phyloP scores from a whole-genome alignment of 2,329 filamentous ascomycete species.

The Clonostachys chloroleuca region DNA sequence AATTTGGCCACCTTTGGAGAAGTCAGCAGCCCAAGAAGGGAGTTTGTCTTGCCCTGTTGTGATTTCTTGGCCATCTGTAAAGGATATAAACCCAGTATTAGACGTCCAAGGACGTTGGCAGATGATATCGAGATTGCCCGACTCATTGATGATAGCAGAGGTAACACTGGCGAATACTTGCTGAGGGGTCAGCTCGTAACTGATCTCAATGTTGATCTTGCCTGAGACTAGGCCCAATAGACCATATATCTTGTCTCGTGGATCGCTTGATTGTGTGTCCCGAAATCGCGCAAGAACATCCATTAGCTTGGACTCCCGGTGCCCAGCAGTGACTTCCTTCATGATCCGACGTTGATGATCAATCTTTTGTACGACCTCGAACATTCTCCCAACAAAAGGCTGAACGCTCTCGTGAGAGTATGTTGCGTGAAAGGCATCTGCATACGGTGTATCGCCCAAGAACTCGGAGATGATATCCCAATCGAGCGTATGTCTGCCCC shows the following conservation, averaged over 20 bases:
- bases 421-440: neutral
- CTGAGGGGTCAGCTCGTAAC: neutral
- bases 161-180: neutral
- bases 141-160: neutral
- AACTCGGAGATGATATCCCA: slow-evolving; percentile 1
- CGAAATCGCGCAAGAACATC: neutral
- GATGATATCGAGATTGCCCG: slow-evolving; percentile 1
- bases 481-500: neutral
- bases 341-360: neutral
- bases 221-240: neutral
- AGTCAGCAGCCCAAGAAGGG: neutral
- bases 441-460: slow-evolving; percentile 1
- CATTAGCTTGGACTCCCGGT: neutral
- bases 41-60: neutral
- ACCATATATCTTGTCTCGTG: neutral
- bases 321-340: neutral
- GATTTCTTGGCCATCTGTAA: too few species aligned
- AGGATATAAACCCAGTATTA: neutral
- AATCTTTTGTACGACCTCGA: neutral
- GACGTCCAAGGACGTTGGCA: slow-evolving; percentile 2
- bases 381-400: neutral
- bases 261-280: neutral
- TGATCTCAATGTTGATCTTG: neutral
- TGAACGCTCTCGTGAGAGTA: neutral
- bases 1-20: neutral